These are phyloP conservation scores for Thozetella sp. DNA, from an alignment of 495 filamentous ascomycete species.

Conservation along the genomic window DNA sequence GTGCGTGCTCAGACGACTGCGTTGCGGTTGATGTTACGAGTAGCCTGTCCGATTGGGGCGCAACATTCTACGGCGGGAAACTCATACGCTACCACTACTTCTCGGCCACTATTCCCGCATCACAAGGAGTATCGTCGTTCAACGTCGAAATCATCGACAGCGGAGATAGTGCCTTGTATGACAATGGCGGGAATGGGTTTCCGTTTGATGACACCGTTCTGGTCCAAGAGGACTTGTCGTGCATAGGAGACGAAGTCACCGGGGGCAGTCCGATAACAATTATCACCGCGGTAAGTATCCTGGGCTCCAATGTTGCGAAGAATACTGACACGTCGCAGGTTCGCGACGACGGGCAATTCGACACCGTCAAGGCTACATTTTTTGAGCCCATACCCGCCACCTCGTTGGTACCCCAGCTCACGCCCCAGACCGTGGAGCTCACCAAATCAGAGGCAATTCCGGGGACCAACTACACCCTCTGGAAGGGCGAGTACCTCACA, in stretches of 20 bases:
- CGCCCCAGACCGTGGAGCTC: not conserved
- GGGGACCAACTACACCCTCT: not conserved
- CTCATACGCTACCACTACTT: not conserved
- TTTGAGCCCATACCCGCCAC: not conserved
- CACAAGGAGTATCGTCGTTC: not conserved
- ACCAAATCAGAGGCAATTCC: not conserved
- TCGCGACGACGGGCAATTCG: not conserved
- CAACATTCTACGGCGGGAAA: not conserved
- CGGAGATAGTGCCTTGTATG: not conserved
- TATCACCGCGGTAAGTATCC: not conserved
- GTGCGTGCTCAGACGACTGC: not conserved
- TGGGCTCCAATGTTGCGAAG: not conserved
- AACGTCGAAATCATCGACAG: slow-evolving; percentile 5
- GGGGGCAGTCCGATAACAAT: not conserved
- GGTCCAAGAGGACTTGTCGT: not conserved
- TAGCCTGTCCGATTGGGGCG: not conserved
- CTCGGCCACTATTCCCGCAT: not conserved
- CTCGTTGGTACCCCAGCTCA: not conserved
- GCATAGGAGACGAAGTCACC: not conserved
- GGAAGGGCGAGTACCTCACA: not conserved
- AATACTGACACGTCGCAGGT: not conserved
- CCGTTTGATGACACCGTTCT: slow-evolving; percentile 4
- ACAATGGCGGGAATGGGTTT: slow-evolving; percentile 4
- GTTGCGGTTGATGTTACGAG: not conserved
- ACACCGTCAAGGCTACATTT: not conserved